Conservation (phyloP, 1,284 basidiomycete genomes). For the Singerocomus rubriflavus region DNA sequence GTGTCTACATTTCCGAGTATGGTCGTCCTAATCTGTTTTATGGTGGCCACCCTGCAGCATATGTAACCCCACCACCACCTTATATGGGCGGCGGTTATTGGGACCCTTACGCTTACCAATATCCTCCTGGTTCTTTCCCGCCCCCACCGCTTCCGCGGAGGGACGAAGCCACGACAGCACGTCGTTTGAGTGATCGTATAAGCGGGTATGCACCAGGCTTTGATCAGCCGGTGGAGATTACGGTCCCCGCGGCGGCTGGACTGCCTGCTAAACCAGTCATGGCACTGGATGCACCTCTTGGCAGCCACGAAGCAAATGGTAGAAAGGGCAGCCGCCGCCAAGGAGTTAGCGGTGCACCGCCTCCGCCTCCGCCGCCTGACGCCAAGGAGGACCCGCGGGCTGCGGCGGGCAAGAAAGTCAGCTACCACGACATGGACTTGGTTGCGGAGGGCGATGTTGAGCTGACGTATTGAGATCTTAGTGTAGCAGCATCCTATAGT, state of each 20-base stretch:
- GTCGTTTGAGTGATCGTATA: constrained; percentile 73
- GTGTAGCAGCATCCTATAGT: constrained; percentile 26
- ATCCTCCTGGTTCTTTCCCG: constrained; percentile 34
- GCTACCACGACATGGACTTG: constrained; percentile 85
- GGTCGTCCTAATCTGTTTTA: constrained; percentile 44
- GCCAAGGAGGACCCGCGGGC: constrained; percentile 85
- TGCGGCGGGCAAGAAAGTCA: constrained; percentile 76
- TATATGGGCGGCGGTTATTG: constrained; percentile 49
- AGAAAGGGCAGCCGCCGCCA: constrained; percentile 40
- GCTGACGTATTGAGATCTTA: constrained; percentile 58
- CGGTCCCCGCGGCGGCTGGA: constrained; percentile 61
- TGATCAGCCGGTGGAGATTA: constrained; percentile 44
- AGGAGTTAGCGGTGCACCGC: constrained; percentile 43
- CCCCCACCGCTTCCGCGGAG: constrained; percentile 45
- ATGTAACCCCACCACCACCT: constrained; percentile 42
- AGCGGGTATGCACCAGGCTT: constrained; percentile 61
- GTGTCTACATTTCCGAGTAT: constrained; percentile 47
- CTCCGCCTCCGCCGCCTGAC: constrained; percentile 76
- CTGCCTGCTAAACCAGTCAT: constrained; percentile 73
- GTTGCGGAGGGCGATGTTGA: constrained; percentile 85
- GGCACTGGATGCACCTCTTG: constrained; percentile 56
- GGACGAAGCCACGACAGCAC: constrained; percentile 53
- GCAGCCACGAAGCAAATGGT: constrained; percentile 29
- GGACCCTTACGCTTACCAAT: constrained; percentile 50
- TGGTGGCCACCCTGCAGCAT: constrained; percentile 40